These are phyloP conservation scores for Cladosporium sp. DNA, from an alignment of 2,329 filamentous ascomycete species.

Conservation along the genomic window DNA sequence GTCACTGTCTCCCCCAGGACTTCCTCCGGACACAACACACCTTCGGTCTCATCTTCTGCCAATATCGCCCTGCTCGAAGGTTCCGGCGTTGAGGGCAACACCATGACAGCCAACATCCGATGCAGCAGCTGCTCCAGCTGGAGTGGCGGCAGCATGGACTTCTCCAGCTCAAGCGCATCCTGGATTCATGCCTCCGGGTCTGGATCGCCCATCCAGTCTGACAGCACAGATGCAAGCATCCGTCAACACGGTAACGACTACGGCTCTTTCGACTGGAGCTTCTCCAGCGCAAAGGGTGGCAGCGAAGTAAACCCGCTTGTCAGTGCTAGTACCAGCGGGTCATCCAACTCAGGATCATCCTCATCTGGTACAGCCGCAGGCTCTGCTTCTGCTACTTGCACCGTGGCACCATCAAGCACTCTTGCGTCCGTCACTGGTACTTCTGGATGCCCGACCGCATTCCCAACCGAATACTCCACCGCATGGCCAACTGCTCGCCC, in stretches of 20 bases:
- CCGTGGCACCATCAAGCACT: constrained; percentile 7
- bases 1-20: constrained; percentile 59
- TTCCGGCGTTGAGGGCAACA: constrained; percentile 52
- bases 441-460: constrained; percentile 24
- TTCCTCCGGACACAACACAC: constrained; percentile 46
- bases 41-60: constrained; percentile 44
- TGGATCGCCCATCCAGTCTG: constrained; percentile 50
- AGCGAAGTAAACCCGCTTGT: constrained; percentile 47
- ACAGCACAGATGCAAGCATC: constrained; percentile 47
- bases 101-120: constrained; percentile 58
- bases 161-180: constrained; percentile 43
- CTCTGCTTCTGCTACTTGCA: constrained; percentile 10
- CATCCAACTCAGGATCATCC: constrained; percentile 6
- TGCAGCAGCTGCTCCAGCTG: constrained; percentile 57
- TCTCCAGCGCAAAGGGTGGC: constrained; percentile 53
- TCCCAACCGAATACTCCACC: constrained; percentile 21
- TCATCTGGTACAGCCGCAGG: constrained; percentile 5
- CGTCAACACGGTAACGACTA: constrained; percentile 43
- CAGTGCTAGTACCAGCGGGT: constrained; percentile 18
- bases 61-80: constrained; percentile 54
- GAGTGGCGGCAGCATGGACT: constrained; percentile 54
- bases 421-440: constrained; percentile 22
- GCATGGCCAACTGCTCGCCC: constrained; percentile 23
- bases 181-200: constrained; percentile 55
- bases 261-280: constrained; percentile 47